Base-by-base conservation (phyloP, 176 grass and related monocot species). In the Saccharum spontaneum region DNA sequence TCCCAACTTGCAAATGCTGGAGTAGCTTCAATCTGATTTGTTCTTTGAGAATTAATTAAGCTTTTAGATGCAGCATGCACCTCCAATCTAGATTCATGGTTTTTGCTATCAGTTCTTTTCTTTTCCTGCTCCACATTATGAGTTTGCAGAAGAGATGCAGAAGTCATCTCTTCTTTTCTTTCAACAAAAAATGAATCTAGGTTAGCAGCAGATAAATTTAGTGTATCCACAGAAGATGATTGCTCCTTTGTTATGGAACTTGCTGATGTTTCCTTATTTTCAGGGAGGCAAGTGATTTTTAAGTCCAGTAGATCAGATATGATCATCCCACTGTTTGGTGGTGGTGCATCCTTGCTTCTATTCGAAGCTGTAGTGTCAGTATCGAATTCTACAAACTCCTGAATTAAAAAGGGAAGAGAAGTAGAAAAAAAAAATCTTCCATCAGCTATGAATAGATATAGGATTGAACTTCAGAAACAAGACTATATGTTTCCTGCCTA, bases 261-360 rank as follows among this genome's bases (percentile, higher is more conserved):
- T 43, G 83, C 40, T 70, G 76, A 40, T 63, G 71, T 84, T 85
- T 78, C 86, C 40, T 79, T 86, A 60, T 86, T 82, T 62, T 92
- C 83, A 22, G 84, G 87, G 75, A 85, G 80, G 59, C 71, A 96
- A 62, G 33, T 86, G 33, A 99, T 63, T 91, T 89, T 88, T 78
- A 99, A 82, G 82, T 96, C 84, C 71, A 99, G 81, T 59, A 99
- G 88, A 77, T 96, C 91, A 88, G 97, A 94, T 84, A 99, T 67
- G 43, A 86, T 69, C 67, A 90, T 85, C 52, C 86, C 84, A 73
- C 64, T 75, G 75, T 92, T 94, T 79, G 84, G 86, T 52, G 84
- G 39, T 76, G 82, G 86, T 52, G 82, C 46, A 49, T 87, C 91
- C 69, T 87, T 87, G 16, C 54, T 80, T 90, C 94, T 94, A 80